Base-by-base conservation (phyloP, 192 early-diverging fungal genomes). In the Rhizophlyctis rosea region DNA sequence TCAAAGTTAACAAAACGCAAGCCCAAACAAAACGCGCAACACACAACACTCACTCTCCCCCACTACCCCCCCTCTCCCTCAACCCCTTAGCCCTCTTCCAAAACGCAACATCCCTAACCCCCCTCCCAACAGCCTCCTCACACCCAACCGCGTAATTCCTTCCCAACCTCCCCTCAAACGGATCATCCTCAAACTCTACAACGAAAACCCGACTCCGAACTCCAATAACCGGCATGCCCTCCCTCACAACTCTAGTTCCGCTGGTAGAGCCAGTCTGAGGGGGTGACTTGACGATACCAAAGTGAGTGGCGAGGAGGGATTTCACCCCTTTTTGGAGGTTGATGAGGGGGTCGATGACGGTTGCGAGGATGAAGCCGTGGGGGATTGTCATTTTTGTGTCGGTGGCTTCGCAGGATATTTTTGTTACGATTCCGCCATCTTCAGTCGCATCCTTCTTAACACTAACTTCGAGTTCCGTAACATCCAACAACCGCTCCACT, bases 101-200 rank as follows among this genome's bases (percentile, higher is more conserved):
- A 64, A 83, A 83, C 24, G 73, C 81, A 32, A 66, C 70, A 25
- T 81, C 75, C 25, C 74, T 53, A 21, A 67, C 65, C 2, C 76
- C 21, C 25, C 81, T 50, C 2, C 64, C 71, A 47, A 61, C 64
- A 35, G 78, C 75, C 57, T 77, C 75, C 44, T 74, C 78, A 21
- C 71, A 64, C 13, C 75, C 73, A 3, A 61, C 30, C 4, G 63
- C 30, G 52, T 77, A 83, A 48, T 78, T 81, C 28, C 70, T 36
- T 0, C 65, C 52, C 27, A 83, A 50, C 28, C 48, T 54, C 7
- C 65, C 47, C 59, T 83, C 81, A 66, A 83, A 83, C 16, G 47
- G 60, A 49, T 71, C 65, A 33, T 83, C 77, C 49, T 61, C 49
- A 4, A 77, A 34, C 29, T 55, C n/a, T 21, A 83, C 35, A 5